Conservation (phyloP, 2,329 filamentous ascomycete species). For the Xylariaceae sp. region DNA sequence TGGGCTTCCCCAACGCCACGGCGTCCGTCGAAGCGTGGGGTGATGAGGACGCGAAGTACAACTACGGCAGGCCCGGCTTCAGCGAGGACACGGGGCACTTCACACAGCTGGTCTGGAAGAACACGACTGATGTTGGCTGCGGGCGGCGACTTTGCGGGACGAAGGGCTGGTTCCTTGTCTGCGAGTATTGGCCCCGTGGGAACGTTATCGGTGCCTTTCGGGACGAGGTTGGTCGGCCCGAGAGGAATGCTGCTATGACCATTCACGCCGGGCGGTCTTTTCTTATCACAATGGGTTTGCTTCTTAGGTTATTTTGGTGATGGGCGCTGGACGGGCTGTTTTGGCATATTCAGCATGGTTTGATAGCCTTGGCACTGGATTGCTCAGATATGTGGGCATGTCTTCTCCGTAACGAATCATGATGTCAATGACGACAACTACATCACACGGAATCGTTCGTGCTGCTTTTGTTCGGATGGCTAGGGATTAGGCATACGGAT, state of each 20-base stretch:
- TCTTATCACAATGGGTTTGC: neutral
- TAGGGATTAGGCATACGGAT: too few species aligned
- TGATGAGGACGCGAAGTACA: constrained; percentile 53
- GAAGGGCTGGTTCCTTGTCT: constrained; percentile 58
- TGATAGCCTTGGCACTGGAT: too few species aligned
- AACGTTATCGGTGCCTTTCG: constrained; percentile 55
- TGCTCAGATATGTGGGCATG: too few species aligned
- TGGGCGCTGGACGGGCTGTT: neutral
- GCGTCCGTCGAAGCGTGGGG: constrained; percentile 64
- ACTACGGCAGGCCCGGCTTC: constrained; percentile 56
- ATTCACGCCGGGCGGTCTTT: constrained; percentile 1
- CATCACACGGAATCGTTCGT: too few species aligned
- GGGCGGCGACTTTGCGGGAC: constrained; percentile 41
- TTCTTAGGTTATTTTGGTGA: constrained; percentile 7
- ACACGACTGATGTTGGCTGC: constrained; percentile 57
- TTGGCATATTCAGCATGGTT: too few species aligned
- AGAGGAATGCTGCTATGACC: neutral
- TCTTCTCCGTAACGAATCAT: neutral
- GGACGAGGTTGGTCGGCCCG: constrained; percentile 39
- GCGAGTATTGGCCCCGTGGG: constrained; percentile 65
- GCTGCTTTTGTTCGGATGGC: too few species aligned
- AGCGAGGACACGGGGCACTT: constrained; percentile 62
- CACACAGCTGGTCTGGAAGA: constrained; percentile 68
- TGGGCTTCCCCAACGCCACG: constrained; percentile 59
- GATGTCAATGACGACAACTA: too few species aligned